phyloP scores from a whole-genome alignment of 176 grass and related monocot species.

The Puccinellia tenuiflora region DNA sequence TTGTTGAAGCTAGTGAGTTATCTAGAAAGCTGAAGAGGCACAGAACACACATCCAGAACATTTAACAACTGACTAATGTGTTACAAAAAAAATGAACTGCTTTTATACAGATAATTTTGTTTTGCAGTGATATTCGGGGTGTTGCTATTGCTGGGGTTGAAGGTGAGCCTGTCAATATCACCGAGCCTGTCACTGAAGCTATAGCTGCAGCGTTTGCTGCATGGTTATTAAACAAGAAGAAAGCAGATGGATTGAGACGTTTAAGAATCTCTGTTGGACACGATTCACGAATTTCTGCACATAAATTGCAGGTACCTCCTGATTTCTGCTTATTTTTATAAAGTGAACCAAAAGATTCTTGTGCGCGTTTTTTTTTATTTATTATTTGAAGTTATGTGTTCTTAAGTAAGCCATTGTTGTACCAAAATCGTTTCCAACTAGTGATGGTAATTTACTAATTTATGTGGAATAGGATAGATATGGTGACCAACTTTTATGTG shows the following conservation, averaged over 20 bases:
- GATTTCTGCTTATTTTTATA: not conserved
- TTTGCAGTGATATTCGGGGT: conserved; percentile 89
- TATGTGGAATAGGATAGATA: not conserved
- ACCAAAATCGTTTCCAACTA: not conserved
- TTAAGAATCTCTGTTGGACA: conserved; percentile 86
- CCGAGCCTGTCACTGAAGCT: conserved; percentile 68
- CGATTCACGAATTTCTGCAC: conserved; percentile 91
- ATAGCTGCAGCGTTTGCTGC: conserved; percentile 84
- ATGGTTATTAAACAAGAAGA: conserved; percentile 89
- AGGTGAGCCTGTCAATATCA: conserved; percentile 72
- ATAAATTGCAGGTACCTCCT: conserved; percentile 74
- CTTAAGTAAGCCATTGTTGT: not conserved
- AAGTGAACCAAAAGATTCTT: not conserved
- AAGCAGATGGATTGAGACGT: conserved; percentile 62
- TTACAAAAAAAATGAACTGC: not conserved
- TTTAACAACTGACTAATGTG: no score
- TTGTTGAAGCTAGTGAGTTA: not conserved
- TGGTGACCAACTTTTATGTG: not conserved
- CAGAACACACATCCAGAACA: no score
- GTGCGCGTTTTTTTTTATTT: not conserved
- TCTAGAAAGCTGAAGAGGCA: not conserved
- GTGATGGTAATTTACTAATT: not conserved
- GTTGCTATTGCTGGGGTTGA: conserved; percentile 92
- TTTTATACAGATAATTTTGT: conserved; percentile 12
- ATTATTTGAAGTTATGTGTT: not conserved